Evolutionary conservation across 306 rosid species (phyloP), one percentile per base, ranked within the genome.

Genomic region (Lupinus albus): DNA sequence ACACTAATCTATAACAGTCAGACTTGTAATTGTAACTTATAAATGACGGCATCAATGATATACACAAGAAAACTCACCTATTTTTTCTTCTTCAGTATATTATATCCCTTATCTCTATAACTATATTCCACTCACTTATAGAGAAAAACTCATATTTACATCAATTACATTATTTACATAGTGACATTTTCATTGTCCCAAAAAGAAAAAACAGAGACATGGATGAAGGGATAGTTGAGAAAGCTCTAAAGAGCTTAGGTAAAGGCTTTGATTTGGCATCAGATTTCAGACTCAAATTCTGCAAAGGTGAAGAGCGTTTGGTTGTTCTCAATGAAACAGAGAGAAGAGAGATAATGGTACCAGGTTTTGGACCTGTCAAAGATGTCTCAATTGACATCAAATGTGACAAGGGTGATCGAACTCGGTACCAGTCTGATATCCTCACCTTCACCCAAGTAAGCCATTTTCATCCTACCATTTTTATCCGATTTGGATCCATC

Each of bases 201-300:
- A 70, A 49, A 9, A 39, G 28, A 44, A 20, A 45, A 39, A 7
- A 72, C 12, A 30, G 17, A 70, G 67, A 80, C 25, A 20, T 75
- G 75, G 81, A 20, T 4, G 81, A 80, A 35, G 67, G 6, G 45
- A 80, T 87, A 59, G 85, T 80, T 12, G 77, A 83, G 61, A 79
- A 5, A 42, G 94, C 89, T 64, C 13, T 89, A 0, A 72, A 57
- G 35, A 79, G 97, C 79, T 77, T 93, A 11, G 98, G 98, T 11
- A 89, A 76, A 83, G 98, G 98, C 5, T 89, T 93, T 64, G 98
- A 93, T 30, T 51, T 93, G 5, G 82, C 97, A 11, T 86, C 94
- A 8, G 98, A 93, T 86, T 93, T 89, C 84, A 73, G 82, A 28
- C 96, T 89, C 36, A 68, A 86, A 7, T 93, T 81, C 73, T 90